Base-by-base conservation (phyloP, 2,329 filamentous ascomycete genomes). In the Epichloe gansuensis region DNA sequence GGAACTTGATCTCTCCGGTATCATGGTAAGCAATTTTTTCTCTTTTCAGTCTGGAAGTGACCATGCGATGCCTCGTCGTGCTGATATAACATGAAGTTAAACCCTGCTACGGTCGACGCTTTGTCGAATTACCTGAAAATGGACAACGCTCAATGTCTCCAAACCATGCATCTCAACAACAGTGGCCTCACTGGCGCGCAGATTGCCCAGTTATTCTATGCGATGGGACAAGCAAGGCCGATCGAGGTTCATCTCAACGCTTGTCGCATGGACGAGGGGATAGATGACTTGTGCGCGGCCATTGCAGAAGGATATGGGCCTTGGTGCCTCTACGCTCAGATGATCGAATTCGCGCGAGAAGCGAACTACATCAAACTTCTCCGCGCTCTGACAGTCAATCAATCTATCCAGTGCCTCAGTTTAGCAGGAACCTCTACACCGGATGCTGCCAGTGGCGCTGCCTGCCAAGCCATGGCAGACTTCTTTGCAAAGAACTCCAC, bases 271-370 rank as follows among this genome's bases (percentile, higher is more conserved):
- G 77, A 80, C 53, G 66, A 70, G 11, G 75, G 73, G 2, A 72
- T 78, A 34, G 73, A 73, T 17, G 69, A 75, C 49, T 64, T 80
- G 51, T 74, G 73, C 23, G 65, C 68, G 21, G 71, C 74, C 7
- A 71, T 81, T 27, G 64, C 68, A 0, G 63, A 66, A 50, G 72
- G 72, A 13, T 70, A 71, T 55, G 74, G 74, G 1, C 76, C 76
- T 0, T 72, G 68, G 54, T 72, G 70, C 25, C 63, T 80, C 23
- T 74, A 75, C 55, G 63, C 79, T 54, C 74, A 78, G 55, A 79
- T 80, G 76, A 66, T 79, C n/a, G 75, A 80, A 54, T 79, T 80
- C 56, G 66, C 68, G 21, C 63, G 72, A 40, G 77, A 80, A 59
- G 61, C 61, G 9, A 77, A 71, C 58, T 81, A 76, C 56, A 68